phyloP scores from a whole-genome alignment of 2,329 filamentous ascomycete species.

The Dactylellina sp. region DNA sequence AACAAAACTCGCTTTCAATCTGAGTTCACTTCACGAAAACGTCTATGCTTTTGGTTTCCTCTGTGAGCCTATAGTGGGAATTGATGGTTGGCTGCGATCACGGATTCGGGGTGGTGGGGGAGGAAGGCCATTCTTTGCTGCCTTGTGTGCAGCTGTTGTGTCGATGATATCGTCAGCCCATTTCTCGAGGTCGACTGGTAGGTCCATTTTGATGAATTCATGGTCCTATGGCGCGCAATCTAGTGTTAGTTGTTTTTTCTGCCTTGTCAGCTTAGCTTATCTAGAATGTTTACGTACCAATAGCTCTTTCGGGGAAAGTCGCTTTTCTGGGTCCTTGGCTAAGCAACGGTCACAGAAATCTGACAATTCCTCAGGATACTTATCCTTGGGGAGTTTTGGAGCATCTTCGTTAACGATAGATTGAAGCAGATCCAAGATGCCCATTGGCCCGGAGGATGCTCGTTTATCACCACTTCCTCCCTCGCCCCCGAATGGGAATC shows the following conservation, averaged over 20 bases:
- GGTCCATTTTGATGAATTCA: conserved; percentile 43
- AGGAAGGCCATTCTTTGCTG: conserved; percentile 42
- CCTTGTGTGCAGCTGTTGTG: conserved; percentile 42
- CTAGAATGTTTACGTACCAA: conserved; percentile 66
- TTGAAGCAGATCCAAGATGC: conserved; percentile 93
- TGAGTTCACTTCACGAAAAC: conserved; percentile 24
- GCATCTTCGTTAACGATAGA: conserved; percentile 98
- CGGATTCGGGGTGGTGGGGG: conserved; percentile 50
- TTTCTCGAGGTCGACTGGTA: conserved; percentile 40
- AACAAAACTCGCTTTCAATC: conserved; percentile 54
- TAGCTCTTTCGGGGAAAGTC: conserved; percentile 91
- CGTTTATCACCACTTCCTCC: conserved; percentile 77
- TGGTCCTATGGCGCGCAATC: conserved; percentile 20
- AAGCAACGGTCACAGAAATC: conserved; percentile 98
- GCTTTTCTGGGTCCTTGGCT: conserved; percentile 85
- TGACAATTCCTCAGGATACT: conserved; percentile 93
- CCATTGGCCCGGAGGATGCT: conserved; percentile 79
- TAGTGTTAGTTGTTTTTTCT: conserved; percentile 2
- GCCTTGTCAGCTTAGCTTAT: background rate
- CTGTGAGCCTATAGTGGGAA: conserved; percentile 49
- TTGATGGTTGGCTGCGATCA: conserved; percentile 41
- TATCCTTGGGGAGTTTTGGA: conserved; percentile 92
- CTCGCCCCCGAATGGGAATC: conserved; percentile 92
- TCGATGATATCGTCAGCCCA: conserved; percentile 55
- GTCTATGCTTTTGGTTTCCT: conserved; percentile 53